These are phyloP conservation scores for Helicocarpus griseus DNA, from an alignment of 2,329 filamentous ascomycete species.

Conservation along the genomic window DNA sequence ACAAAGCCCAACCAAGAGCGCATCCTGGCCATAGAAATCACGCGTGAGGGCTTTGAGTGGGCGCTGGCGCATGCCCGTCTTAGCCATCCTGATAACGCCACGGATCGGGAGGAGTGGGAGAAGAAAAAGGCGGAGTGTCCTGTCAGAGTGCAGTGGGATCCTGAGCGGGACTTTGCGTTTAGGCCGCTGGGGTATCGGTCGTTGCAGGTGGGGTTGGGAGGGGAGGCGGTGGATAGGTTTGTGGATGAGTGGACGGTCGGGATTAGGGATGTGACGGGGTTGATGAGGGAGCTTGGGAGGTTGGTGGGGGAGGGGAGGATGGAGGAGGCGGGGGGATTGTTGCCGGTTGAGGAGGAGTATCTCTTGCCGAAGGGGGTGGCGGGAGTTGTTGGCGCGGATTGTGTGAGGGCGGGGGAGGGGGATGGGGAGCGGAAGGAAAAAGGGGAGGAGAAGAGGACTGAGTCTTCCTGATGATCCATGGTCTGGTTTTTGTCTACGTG, in stretches of 20 bases:
- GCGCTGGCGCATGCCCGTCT: slow-evolving; percentile 34
- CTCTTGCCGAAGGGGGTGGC: slow-evolving; percentile 8
- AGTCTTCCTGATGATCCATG: too few relatives aligned
- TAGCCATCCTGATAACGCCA: slow-evolving; percentile 11
- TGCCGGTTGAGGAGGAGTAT: slow-evolving; percentile 11
- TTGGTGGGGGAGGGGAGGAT: slow-evolving; percentile 35
- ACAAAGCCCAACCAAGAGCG: slow-evolving; percentile 45
- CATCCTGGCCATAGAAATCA: slow-evolving; percentile 50
- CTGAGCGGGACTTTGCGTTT: slow-evolving; percentile 43
- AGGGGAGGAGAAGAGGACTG: too few relatives aligned
- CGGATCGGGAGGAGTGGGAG: slow-evolving; percentile 15
- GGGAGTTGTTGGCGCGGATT: slow-evolving; percentile 7
- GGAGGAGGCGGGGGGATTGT: slow-evolving; percentile 17
- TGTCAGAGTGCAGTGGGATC: slow-evolving; percentile 57
- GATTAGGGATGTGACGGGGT: slow-evolving; percentile 51
- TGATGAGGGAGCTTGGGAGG: slow-evolving; percentile 40
- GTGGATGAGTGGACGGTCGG: slow-evolving; percentile 42
- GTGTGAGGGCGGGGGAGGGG: too few relatives aligned
- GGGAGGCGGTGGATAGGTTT: slow-evolving; percentile 37
- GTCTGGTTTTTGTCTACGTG: too few relatives aligned
- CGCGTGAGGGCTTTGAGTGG: slow-evolving; percentile 39
- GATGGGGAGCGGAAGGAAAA: too few relatives aligned
- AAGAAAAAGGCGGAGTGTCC: slow-evolving; percentile 12
- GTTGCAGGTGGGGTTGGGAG: slow-evolving; percentile 53
- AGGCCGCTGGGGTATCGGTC: slow-evolving; percentile 42